phyloP scores from a whole-genome alignment of 2,329 filamentous ascomycete species.

The Volutella citrinella region DNA sequence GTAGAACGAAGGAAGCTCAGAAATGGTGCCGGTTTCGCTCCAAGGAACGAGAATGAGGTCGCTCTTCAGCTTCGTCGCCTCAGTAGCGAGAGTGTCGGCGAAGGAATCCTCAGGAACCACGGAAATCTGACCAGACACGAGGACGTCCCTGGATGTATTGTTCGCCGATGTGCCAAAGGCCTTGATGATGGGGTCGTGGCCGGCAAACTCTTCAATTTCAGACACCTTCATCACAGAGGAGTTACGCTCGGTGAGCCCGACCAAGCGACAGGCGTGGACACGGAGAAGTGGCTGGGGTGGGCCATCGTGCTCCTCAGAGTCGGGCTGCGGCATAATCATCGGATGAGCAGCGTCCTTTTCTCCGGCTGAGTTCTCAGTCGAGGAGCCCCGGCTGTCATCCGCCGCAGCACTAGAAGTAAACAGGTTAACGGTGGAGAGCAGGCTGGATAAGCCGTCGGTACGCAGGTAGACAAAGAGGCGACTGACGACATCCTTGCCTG shows the following conservation, averaged over 20 bases:
- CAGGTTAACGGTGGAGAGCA: conserved; percentile 17
- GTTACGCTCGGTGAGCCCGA: conserved; percentile 85
- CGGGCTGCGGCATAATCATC: too few relatives aligned
- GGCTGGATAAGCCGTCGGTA: conserved; percentile 20
- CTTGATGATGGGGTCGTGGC: conserved; percentile 80
- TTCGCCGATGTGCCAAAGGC: conserved; percentile 60
- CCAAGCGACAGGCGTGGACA: conserved; percentile 72
- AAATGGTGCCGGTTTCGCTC: conserved; percentile 46
- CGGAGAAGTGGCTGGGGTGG: conserved; percentile 3
- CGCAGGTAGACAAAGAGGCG: conserved; percentile 17
- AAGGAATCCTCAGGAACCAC: conserved; percentile 76
- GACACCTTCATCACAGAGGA: conserved; percentile 93
- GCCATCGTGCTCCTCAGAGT: too few relatives aligned
- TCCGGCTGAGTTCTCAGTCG: too few relatives aligned
- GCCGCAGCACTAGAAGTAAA: too few relatives aligned
- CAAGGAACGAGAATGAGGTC: conserved; percentile 82
- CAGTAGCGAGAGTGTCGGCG: conserved; percentile 70
- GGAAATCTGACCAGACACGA: conserved; percentile 75
- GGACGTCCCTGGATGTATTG: conserved; percentile 41
- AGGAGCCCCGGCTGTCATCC: too few relatives aligned
- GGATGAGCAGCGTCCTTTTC: conserved; percentile 1
- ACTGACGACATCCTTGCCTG: conserved; percentile 4
- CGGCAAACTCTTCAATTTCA: conserved; percentile 69
- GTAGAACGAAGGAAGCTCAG: conserved; percentile 12
- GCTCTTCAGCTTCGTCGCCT: conserved; percentile 64